These are phyloP conservation scores for Penicillium egyptiacum DNA, from an alignment of 495 filamentous ascomycete species.

Conservation along the genomic window DNA sequence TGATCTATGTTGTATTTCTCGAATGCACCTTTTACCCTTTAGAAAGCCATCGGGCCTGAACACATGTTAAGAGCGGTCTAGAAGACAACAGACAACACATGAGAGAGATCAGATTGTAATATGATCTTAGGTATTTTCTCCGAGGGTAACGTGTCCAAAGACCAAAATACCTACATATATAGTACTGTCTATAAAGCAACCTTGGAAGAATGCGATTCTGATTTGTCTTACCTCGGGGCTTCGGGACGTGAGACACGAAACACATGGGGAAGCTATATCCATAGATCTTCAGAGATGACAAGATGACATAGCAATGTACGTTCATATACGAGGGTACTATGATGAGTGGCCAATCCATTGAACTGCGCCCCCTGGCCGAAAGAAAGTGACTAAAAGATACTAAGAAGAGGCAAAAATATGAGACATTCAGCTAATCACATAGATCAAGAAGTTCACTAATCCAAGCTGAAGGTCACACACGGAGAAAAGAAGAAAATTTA, in stretches of 20 bases:
- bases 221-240: slow-evolving; percentile 7
- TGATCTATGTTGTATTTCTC: neutral
- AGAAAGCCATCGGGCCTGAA: slow-evolving; percentile 8
- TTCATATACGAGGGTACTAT: no score
- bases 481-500: neutral
- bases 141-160: slow-evolving; percentile 2
- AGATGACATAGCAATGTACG: neutral
- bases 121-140: slow-evolving; percentile 1
- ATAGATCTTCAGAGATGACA: neutral
- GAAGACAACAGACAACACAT: slow-evolving; percentile 17
- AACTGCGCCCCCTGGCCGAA: neutral
- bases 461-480: slow-evolving; percentile 3
- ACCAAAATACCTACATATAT: slow-evolving; percentile 3
- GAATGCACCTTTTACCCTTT: neutral
- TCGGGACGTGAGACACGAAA: slow-evolving; percentile 8
- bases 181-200: neutral
- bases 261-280: slow-evolving; percentile 11
- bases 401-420: neutral
- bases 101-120: slow-evolving; percentile 11
- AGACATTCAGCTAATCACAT: slow-evolving; percentile 5
- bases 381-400: neutral
- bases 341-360: neutral
- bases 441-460: neutral
- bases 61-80: slow-evolving; percentile 16
- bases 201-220: neutral